Evolutionary conservation across 2,329 filamentous ascomycete species (phyloP).

Genomic region (Didymella segeticola): DNA sequence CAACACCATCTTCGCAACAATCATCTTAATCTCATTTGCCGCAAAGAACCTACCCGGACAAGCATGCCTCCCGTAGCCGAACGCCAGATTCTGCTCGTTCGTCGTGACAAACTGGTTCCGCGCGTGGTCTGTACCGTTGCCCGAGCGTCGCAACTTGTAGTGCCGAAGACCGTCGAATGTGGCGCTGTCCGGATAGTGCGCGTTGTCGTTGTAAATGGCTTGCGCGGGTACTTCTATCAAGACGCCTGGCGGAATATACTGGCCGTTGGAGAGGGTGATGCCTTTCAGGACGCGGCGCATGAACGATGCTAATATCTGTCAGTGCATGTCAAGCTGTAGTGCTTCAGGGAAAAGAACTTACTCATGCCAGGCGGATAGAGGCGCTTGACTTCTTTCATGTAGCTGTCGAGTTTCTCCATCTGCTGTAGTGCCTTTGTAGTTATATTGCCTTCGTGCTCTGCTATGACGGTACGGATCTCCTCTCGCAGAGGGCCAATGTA

Average conservation of each 20-base stretch:
- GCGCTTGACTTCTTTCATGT: slow-evolving; percentile 46
- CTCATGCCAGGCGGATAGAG: slow-evolving; percentile 33
- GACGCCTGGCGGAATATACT: slow-evolving; percentile 50
- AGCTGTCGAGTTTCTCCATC: slow-evolving; percentile 47
- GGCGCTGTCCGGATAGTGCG: slow-evolving; percentile 29
- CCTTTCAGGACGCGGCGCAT: slow-evolving; percentile 59
- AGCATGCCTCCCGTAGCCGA: slow-evolving; percentile 42
- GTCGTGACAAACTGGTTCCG: slow-evolving; percentile 43
- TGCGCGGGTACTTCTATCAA: slow-evolving; percentile 40
- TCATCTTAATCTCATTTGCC: slow-evolving; percentile 44
- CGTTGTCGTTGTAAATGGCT: slow-evolving; percentile 36
- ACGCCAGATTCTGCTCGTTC: slow-evolving; percentile 34
- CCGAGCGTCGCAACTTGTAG: slow-evolving; percentile 37
- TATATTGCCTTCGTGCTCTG: slow-evolving; percentile 43
- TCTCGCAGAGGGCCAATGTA: slow-evolving; percentile 53
- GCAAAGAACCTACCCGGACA: slow-evolving; percentile 47
- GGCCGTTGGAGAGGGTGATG: slow-evolving; percentile 62
- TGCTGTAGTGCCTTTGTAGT: slow-evolving; percentile 40
- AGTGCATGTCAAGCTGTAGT: no score
- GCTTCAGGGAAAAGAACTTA: no score
- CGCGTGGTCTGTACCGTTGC: slow-evolving; percentile 30
- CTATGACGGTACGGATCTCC: slow-evolving; percentile 49
- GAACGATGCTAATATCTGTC: slow-evolving; percentile 55
- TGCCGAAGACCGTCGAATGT: slow-evolving; percentile 44
- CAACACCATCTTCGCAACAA: slow-evolving; percentile 35